A percentile compares a stretch with the other conserved stretches of the same genome.
Evolutionary conservation across 352 stramenopile genomes (phyloP).

Genomic region (Phytophthora cactorum): DNA sequence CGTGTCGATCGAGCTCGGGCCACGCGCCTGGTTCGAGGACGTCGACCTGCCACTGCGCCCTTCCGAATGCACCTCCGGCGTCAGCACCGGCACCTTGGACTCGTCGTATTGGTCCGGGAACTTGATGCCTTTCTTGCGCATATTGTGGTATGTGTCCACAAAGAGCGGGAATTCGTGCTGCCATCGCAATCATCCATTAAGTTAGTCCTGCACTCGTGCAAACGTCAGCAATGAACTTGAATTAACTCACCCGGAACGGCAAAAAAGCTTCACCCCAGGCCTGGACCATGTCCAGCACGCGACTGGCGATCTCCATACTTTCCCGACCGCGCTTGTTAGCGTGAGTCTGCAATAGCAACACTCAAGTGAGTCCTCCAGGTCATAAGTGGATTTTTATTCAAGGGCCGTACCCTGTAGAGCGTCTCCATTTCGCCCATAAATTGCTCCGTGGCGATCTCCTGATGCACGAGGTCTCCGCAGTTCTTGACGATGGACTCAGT

Average conservation of each 20-base stretch:
- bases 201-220: slow-evolving; percentile 1
- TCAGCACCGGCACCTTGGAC: slow-evolving; percentile 65
- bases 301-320: slow-evolving; percentile 76
- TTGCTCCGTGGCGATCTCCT: slow-evolving; percentile 66
- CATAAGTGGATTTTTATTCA: not conserved
- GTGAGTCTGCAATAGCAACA: slow-evolving; percentile 44
- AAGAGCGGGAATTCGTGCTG: slow-evolving; percentile 80
- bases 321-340: slow-evolving; percentile 69
- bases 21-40: slow-evolving; percentile 18
- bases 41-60: not conserved
- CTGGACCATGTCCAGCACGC: slow-evolving; percentile 79
- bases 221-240: not conserved
- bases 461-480: slow-evolving; percentile 70
- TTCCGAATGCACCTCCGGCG: slow-evolving; percentile 23
- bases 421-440: slow-evolving; percentile 81
- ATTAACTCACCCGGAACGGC: slow-evolving; percentile 46
- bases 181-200: not conserved
- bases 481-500: slow-evolving; percentile 84
- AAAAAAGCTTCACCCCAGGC: slow-evolving; percentile 86
- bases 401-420: slow-evolving; percentile 57
- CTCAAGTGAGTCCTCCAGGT: slow-evolving; percentile 2
- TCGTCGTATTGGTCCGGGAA: slow-evolving; percentile 85
- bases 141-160: slow-evolving; percentile 86
- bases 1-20: slow-evolving; percentile 36
- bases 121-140: slow-evolving; percentile 77